These are phyloP conservation scores for Spathaspora girioi DNA, from an alignment of 805 yeast genomes.

Conservation along the genomic window DNA sequence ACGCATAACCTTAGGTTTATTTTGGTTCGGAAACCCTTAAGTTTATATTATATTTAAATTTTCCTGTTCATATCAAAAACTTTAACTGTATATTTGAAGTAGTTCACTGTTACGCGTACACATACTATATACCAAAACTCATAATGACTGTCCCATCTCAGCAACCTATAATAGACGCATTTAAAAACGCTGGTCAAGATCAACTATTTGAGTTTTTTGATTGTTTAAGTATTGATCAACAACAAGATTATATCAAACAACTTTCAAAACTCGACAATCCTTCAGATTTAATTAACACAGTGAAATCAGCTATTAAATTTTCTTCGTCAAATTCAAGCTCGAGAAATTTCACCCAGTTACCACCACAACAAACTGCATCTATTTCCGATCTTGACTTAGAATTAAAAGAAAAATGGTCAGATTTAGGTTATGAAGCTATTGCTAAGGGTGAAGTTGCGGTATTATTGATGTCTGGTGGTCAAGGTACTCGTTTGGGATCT, in stretches of 20 bases:
- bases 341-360: conserved; percentile 46
- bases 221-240: conserved; percentile 30
- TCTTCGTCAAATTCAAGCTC: conserved; percentile 19
- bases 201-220: conserved; percentile 52
- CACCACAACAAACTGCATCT: conserved; percentile 43
- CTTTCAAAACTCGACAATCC: conserved; percentile 43
- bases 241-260: conserved; percentile 35
- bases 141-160: conserved; percentile 9
- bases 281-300: conserved; percentile 33
- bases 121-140: background rate
- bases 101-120: background rate
- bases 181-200: conserved; percentile 45
- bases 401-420: conserved; percentile 35
- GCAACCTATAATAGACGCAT: conserved; percentile 22
- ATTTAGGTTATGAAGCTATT: conserved; percentile 66
- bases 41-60: background rate
- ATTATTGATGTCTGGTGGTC: conserved; percentile 96
- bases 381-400: conserved; percentile 40
- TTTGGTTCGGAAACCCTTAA: background rate
- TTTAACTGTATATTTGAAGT: background rate
- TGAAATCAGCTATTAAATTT: conserved; percentile 44
- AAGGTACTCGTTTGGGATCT: conserved; percentile 93
- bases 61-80: background rate
- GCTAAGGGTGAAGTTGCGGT: conserved; percentile 77
- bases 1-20: background rate